A percentile compares a stretch with the other conserved stretches of the same genome.
Conservation (phyloP, 495 filamentous ascomycete species). For the Corynascus novoguineensis region DNA sequence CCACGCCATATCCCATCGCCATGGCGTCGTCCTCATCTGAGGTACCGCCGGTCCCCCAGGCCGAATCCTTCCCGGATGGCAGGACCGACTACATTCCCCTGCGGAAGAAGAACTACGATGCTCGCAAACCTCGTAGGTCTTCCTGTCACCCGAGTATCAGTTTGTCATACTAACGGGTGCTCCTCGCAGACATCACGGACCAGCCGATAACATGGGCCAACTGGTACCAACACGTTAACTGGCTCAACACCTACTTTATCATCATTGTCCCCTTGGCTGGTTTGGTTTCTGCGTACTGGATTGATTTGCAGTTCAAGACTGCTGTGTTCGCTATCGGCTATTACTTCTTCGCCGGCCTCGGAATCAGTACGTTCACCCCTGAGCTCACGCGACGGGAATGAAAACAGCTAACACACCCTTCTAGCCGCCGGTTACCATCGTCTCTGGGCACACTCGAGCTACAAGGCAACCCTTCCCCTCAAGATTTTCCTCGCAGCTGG, state of each 20-base stretch:
- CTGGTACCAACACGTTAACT: conserved; percentile 92
- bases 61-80: conserved; percentile 42
- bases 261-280: conserved; percentile 76
- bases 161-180: not conserved
- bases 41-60: conserved; percentile 30
- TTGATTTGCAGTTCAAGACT: conserved; percentile 70
- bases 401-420: conserved; percentile 24
- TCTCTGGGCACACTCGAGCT: conserved; percentile 92
- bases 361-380: conserved; percentile 60
- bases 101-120: conserved; percentile 41
- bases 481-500: conserved; percentile 88
- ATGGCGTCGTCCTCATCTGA: conserved; percentile 43
- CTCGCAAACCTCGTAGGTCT: conserved; percentile 40
- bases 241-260: conserved; percentile 86
- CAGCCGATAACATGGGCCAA: conserved; percentile 73
- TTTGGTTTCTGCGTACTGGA: conserved; percentile 72
- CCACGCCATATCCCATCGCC: conserved; percentile 14
- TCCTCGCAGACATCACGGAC: conserved; percentile 45
- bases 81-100: conserved; percentile 46
- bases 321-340: conserved; percentile 75
- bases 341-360: conserved; percentile 87
- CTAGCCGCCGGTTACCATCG: conserved; percentile 66
- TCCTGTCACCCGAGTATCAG: not conserved
- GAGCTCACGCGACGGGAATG: not conserved
- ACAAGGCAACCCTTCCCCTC: conserved; percentile 81